Conservation (phyloP, 768 basidiomycete species). For the Ramaria sp. region DNA sequence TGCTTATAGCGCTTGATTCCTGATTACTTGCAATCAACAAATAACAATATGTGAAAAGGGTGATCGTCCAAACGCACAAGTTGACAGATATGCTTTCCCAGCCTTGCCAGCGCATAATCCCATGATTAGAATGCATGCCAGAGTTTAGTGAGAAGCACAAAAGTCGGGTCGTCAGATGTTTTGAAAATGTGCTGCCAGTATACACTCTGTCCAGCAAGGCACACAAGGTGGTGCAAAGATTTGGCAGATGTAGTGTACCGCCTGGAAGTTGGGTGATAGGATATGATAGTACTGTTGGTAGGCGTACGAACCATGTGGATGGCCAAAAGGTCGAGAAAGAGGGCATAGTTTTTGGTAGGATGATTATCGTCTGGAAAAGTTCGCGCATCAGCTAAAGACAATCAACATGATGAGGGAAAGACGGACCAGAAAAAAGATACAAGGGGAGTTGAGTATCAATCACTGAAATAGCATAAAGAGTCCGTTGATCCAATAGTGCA, state of each 20-base stretch:
- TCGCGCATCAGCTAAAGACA: slow-evolving; percentile 17
- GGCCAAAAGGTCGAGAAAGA: slow-evolving; percentile 1
- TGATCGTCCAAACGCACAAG: not conserved
- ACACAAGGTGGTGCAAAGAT: slow-evolving; percentile 5
- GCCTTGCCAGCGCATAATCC: slow-evolving; percentile 9
- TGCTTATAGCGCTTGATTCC: slow-evolving; percentile 34
- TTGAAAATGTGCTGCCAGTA: slow-evolving; percentile 9
- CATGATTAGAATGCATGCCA: slow-evolving; percentile 12
- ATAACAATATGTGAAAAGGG: too few relatives aligned
- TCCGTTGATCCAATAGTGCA: not conserved
- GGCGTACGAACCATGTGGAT: slow-evolving; percentile 4
- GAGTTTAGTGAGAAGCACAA: slow-evolving; percentile 5
- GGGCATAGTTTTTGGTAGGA: not conserved
- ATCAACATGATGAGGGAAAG: slow-evolving; percentile 24
- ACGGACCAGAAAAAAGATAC: too few relatives aligned
- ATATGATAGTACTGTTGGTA: slow-evolving; percentile 29
- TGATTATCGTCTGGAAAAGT: not conserved
- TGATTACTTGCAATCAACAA: too few relatives aligned
- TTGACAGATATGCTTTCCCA: slow-evolving; percentile 5
- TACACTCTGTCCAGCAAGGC: slow-evolving; percentile 9
- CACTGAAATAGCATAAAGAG: too few relatives aligned
- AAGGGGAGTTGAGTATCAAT: too few relatives aligned
- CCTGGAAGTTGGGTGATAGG: slow-evolving; percentile 25
- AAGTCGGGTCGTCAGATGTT: slow-evolving; percentile 9
- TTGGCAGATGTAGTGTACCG: slow-evolving; percentile 5